These are phyloP conservation scores for Cyanidioschyzon merolae DNA, from an alignment of 23 red algal species.

Conservation along the genomic window DNA sequence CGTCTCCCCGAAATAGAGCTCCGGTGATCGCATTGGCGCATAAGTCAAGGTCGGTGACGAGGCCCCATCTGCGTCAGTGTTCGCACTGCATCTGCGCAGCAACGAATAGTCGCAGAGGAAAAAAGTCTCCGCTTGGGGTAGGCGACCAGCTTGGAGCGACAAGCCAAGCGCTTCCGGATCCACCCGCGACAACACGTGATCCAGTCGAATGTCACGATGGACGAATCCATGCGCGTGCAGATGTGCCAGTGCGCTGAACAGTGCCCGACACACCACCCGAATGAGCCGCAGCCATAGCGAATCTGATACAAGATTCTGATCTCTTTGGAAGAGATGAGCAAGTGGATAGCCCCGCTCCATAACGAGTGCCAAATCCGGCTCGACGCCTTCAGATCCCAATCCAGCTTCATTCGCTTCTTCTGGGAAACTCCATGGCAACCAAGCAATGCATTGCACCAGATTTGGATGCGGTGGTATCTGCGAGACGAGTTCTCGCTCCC, in stretches of 20 bases:
- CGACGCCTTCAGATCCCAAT: too few relatives aligned
- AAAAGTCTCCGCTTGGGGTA: background rate
- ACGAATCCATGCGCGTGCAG: background rate
- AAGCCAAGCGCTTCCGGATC: background rate
- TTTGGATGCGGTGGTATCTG: background rate
- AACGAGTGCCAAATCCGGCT: background rate
- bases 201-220: conserved; percentile 1
- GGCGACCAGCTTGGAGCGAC: background rate
- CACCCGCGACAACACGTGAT: background rate
- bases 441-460: background rate
- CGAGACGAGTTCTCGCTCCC: background rate
- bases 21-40: background rate
- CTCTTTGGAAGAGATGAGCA: background rate
- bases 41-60: background rate
- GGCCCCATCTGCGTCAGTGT: background rate
- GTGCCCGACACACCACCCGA: background rate
- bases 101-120: background rate
- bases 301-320: background rate
- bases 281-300: background rate
- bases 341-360: conserved; percentile 8
- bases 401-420: too few relatives aligned
- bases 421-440: background rate
- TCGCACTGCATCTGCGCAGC: background rate
- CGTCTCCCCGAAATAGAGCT: background rate
- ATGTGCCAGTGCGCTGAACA: background rate